Evolutionary conservation across 2,329 filamentous ascomycete species (phyloP).

Genomic region (Alternaria triticimaculans): DNA sequence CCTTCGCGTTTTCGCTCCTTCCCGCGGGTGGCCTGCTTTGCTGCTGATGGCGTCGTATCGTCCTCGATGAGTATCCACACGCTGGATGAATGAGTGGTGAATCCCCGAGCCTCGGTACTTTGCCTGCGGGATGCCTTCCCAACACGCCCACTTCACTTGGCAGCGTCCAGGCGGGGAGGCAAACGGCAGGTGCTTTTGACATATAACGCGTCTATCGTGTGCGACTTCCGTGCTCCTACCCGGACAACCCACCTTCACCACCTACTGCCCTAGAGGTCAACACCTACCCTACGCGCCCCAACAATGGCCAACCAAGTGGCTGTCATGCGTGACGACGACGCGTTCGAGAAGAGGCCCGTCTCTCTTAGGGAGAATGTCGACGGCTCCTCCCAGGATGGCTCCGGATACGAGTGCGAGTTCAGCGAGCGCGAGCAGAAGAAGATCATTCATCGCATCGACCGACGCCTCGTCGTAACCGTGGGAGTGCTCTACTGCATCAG

Average conservation of each 20-base stretch:
- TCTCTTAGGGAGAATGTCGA: constrained; percentile 34
- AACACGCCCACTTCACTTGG: constrained; percentile 1
- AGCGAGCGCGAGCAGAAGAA: constrained; percentile 67
- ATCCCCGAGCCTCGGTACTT: constrained; percentile 35
- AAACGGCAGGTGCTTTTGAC: background rate
- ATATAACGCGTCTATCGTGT: constrained; percentile 12
- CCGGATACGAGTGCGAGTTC: constrained; percentile 52
- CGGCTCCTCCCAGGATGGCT: constrained; percentile 28
- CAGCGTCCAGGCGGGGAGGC: constrained; percentile 12
- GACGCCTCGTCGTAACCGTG: constrained; percentile 55
- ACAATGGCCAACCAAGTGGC: constrained; percentile 8
- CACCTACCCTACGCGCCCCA: background rate
- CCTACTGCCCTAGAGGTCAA: background rate
- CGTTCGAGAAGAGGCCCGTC: constrained; percentile 29
- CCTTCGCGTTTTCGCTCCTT: constrained; percentile 17
- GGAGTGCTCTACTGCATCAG: constrained; percentile 74
- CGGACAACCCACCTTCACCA: constrained; percentile 6
- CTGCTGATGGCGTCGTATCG: background rate
- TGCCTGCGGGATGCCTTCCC: constrained; percentile 6
- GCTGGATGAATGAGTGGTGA: constrained; percentile 9
- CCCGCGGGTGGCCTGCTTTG: constrained; percentile 5
- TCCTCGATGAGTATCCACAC: background rate
- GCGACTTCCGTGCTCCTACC: background rate
- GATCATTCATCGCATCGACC: constrained; percentile 74
- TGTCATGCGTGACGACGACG: constrained; percentile 31